Base-by-base conservation (phyloP, 1,284 basidiomycete genomes). In the Sporisorium exsertum region DNA sequence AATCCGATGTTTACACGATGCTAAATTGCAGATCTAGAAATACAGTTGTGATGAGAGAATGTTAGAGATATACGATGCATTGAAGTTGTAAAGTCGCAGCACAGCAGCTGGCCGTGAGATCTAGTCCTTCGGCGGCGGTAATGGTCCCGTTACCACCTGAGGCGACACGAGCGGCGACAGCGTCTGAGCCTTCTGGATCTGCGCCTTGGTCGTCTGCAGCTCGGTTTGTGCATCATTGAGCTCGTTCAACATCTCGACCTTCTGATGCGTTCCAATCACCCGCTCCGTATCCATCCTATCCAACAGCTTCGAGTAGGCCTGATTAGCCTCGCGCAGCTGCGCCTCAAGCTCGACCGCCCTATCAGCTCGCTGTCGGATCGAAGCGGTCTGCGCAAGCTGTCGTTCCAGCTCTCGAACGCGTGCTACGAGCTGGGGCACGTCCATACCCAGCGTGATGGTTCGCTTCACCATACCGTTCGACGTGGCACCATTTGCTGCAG, bases 371-470 rank as follows among this genome's bases (percentile, higher is more conserved):
- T 67, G 65, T 20, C 73, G 63, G 15, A 63, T 60, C 13, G 63
- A 58, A 20, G 61, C 63, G 24, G 64, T 76, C 29, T 65, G 56
- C 37, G 55, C 52, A 6, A 81, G 64, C 55, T 77, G 71, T 24
- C 56, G 47, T 35, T 81, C 79, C 15, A 81, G 73, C 47, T 74
- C 72, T 12, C 79, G 74, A 5, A 81, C 69, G 18, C 68, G 63
- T 2, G 47, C 33, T 4, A 77, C 60, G 22, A 81, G 70, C 59
- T 72, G 60, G 2, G 63, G 54, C 3, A 66, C 58, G 43, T 80
- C 79, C 80, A 81, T 81, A 26, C 80, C 80, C 0, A 81, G 58
- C 26, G 78, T 79, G 42, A 81, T 79, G 29, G 80, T 80, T n/a
- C 80, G 69, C 49, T 77, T 79, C 37, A 66, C 45, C 47, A 51